Base-by-base conservation (phyloP, 371 early-diverging fungal genomes). In the Mortierella sp. region DNA sequence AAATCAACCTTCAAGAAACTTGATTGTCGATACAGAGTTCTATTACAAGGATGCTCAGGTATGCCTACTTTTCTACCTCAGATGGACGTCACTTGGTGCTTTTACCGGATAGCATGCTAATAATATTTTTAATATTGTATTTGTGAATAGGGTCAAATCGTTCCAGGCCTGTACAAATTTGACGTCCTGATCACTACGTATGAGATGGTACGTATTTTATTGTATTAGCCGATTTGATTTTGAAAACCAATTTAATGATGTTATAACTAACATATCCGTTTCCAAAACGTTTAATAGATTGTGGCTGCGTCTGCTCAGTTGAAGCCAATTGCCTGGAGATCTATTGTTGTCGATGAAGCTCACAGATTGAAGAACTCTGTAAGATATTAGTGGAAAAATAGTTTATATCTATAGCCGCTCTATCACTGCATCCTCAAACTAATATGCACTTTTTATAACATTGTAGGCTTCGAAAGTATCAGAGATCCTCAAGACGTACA, bases 321-420 rank as follows among this genome's bases (percentile, higher is more conserved):
- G 32, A 86, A 89, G 47, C 89, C 93, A 37, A 88, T 98, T 64
- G 85, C 89, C 2, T 99, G 96, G 95, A 85, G 91, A 59, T 91
- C 91, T 19, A 92, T 90, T 49, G 94, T 98, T 17, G 91, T 99
- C 64, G 99, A 99, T 84, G 99, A 98, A 84, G 99, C 97, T 1
- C 99, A 99, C 85, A 87, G 96, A 53, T 85, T 99, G 53, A 99
- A 99, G 83, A 97, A 97, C 84, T 91, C 89, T 82, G 88, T 85
- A 68, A 67, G 72, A 23, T 19, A 19, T 40, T 3, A 51, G 29
- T 34, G 13, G 17, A 26, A 15, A 61, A 31, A 15, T 31, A 40
- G 19, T 28, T 19, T 43, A 8, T 56, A 66, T 26, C 9, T 32
- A 42, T 28, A 35, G 10, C 8, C 28, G 5, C 3, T n/a, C n/a